Evolutionary conservation across 768 basidiomycete species (phyloP), one percentile per base, ranked within the genome.

Genomic region (Psilocybe sp.): DNA sequence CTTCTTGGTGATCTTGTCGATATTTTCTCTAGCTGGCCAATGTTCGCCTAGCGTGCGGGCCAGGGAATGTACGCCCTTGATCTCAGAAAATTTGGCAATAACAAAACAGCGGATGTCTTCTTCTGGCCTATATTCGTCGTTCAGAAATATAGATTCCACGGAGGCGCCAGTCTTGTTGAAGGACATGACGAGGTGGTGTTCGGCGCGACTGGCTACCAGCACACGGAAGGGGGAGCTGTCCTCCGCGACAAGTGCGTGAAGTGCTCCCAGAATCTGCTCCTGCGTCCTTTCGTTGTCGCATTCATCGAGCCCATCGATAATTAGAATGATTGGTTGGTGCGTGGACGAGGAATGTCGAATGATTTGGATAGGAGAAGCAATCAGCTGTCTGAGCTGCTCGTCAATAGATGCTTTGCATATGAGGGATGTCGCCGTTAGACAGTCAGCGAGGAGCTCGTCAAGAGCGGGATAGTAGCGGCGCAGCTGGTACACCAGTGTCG

Each of bases 161-260:
- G 18, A 8, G 3, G 8, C n/a, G 1, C 14, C 11, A 8, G n/a
- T 15, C n/a, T 40, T 16, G 32, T 43, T 35, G 20, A 56, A 47
- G 16, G 15, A 35, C 14, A 42, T 42, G 20, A 40, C 38, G 18
- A 60, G 53, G 36, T 48, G 47, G n/a, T 39, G 35, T 46, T 62
- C 60, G 20, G 58, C 58, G 2, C 54, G 56, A 35, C 58, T 60
- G 10, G 56, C 37, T 11, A 62, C 51, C 7, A 62, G 35, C n/a
- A n/a, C n/a, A n/a, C n/a, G n/a, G n/a, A n/a, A n/a, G n/a, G n/a
- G n/a, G n/a, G n/a, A n/a, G n/a, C n/a, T n/a, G n/a, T n/a, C n/a
- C n/a, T n/a, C n/a, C n/a, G n/a, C n/a, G n/a, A n/a, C n/a, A n/a
- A n/a, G n/a, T n/a, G n/a, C n/a, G n/a, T n/a, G n/a, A n/a, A n/a